Conservation (phyloP, 805 yeast genomes). For the Barnettozyma californica region DNA sequence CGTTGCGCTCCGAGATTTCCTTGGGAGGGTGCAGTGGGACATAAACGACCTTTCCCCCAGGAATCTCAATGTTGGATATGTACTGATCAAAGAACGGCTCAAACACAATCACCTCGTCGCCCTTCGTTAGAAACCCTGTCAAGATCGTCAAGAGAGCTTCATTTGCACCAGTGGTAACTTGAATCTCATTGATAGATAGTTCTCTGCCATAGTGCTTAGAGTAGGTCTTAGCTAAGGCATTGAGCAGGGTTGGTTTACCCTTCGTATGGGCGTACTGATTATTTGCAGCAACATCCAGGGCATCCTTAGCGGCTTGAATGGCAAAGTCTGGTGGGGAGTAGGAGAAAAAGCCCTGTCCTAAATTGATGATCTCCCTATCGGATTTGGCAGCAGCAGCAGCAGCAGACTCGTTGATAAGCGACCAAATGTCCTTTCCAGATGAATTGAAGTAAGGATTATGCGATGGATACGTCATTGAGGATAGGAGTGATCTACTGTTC, state of each 20-base stretch:
- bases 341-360: constrained; percentile 97
- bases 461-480: constrained; percentile 29
- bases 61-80: constrained; percentile 86
- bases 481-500: background rate
- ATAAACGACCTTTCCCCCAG: constrained; percentile 88
- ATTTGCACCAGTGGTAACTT: constrained; percentile 94
- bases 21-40: constrained; percentile 83
- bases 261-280: constrained; percentile 92
- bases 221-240: constrained; percentile 68
- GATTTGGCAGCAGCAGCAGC: constrained; percentile 57
- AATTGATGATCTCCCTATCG: constrained; percentile 76
- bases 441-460: constrained; percentile 67
- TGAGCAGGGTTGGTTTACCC: constrained; percentile 74
- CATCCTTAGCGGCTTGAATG: constrained; percentile 69
- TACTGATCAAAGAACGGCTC: constrained; percentile 98
- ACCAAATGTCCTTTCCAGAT: constrained; percentile 88
- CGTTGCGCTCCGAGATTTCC: constrained; percentile 55
- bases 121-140: constrained; percentile 77
- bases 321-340: constrained; percentile 96
- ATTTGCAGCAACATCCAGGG: constrained; percentile 64
- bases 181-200: constrained; percentile 56
- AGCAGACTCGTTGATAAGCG: constrained; percentile 89
- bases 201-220: constrained; percentile 56
- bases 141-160: constrained; percentile 87
- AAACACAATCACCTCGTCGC: constrained; percentile 93